Base-by-base conservation (phyloP, 2,329 filamentous ascomycete species). In the Lizonia empirigonia region DNA sequence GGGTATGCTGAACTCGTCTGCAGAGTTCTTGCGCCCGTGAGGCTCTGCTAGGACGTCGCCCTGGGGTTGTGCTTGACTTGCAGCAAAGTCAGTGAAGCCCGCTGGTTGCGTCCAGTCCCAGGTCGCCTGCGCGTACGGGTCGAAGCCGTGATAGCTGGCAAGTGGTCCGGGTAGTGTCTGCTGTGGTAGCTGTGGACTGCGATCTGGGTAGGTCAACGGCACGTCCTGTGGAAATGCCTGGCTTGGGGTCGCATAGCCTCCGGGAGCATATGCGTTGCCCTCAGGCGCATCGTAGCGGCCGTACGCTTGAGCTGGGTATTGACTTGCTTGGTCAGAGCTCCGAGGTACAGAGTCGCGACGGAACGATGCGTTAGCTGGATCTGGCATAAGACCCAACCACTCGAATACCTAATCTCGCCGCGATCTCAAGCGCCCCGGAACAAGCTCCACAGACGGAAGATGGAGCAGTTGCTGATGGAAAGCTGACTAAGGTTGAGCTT, bases 11-110 rank as follows among this genome's bases (percentile, higher is more conserved):
- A 76, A 77, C 48, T 77, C 72, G 55, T 69, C 65, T 13, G 58
- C 49, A 9, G 64, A 45, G 5, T 53, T 41, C n/a, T 50, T 56
- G 50, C 70, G 69, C 26, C 63, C 58, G 44, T 64, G 68, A 20
- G 65, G 60, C 59, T 75, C 72, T 41, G 72, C 70, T 13, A 72
- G 56, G n/a, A 78, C 68, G 59, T 78, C 76, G 34, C 76, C 77
- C 60, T 77, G 76, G 4, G 75, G 76, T 51, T 78, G 69, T 75
- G 77, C 44, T 73, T 68, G 23, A n/a, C n/a, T n/a, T n/a, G 63
- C 60, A 4, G 63, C 56, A 35, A 72, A 68, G 33, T 65, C 66
- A 18, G 67, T 52, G 33, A 70, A 70, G 51, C 72, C 69, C 40
- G 71, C 56, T 7, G 71, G 58, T 33, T 61, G 63, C 24, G 69